phyloP scores from a whole-genome alignment of 768 basidiomycete genomes.

The Collybiopsis luxurians region DNA sequence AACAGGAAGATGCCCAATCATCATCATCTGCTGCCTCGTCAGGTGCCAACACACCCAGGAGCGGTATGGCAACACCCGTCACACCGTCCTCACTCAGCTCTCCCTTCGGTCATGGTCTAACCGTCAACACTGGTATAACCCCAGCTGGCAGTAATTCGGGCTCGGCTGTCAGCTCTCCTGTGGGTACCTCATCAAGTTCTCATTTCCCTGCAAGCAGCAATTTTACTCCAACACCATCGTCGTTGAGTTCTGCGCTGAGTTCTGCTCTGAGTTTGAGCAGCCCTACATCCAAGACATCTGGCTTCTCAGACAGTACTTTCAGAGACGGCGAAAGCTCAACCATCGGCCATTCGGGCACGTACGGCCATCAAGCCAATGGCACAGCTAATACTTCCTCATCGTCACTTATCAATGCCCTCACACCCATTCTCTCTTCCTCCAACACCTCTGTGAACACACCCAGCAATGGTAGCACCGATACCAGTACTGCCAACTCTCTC shows the following conservation, averaged over 20 bases:
- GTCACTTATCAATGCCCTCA: background rate
- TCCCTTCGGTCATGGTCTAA: background rate
- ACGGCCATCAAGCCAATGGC: background rate
- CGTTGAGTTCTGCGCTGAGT: constrained; percentile 4
- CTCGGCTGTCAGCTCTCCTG: constrained; percentile 1
- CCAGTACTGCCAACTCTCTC: background rate
- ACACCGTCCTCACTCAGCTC: background rate
- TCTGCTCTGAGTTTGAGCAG: constrained; percentile 1
- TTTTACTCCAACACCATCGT: constrained; percentile 1
- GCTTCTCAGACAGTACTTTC: background rate
- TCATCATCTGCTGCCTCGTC: background rate
- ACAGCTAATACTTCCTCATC: background rate
- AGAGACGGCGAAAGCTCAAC: background rate
- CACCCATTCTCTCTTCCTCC: background rate
- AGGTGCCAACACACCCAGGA: constrained; percentile 6
- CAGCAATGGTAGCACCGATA: background rate
- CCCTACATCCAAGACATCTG: background rate
- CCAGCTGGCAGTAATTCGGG: background rate
- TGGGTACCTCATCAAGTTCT: background rate
- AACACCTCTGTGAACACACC: background rate
- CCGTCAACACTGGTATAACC: background rate
- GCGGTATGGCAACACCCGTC: constrained; percentile 3
- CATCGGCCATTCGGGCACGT: background rate
- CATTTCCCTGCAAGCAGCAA: background rate
- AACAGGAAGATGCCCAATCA: constrained; percentile 2